Evolutionary conservation across 73 alveolate species (phyloP), one percentile per base, ranked within the genome.

Genomic region (Symbiodinium pilosum): DNA sequence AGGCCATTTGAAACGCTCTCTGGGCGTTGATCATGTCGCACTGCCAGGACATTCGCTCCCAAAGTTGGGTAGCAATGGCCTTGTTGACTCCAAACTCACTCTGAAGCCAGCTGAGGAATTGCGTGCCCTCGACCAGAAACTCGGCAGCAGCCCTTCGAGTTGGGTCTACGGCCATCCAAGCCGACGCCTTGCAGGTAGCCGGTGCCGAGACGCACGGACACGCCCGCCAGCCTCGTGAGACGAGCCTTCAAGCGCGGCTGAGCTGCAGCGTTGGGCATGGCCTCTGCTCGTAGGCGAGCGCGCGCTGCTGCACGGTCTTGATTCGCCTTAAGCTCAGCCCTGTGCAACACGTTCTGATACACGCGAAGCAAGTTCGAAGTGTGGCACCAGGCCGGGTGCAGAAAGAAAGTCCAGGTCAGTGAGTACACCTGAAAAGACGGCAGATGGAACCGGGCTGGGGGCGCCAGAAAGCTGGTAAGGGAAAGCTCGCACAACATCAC

Each of bases 171-270:
- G 59, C 7, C 88, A 81, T 81, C 18, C 52, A 83, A 38, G 11
- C 93, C 93, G 52, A 86, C 59, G 51, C 93, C 93, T 38, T 86
- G 83, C 77, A 86, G 38, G 16, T 81, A 86, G 39, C 93, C 93
- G 14, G 93, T 86, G 51, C 93, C 93, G 30, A 86, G 83, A 2
- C 93, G 93, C 5, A 84, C 26, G 24, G 75, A 16, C 26, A 83
- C 32, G 3, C 14, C 26, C 32, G 28, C 38, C 64, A 41, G 64
- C 64, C 41, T 83, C 38, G 9, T 39, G 68, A 83, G 38, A 18
- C 91, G 91, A 38, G 6, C 64, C 38, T 83, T 83, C 42, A 83
- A 52, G 64, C 39, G 54, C 43, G 56, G 64, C 64, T 83, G 91
- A 20, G 54, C 91, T 9, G 11, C 39, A 4, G 32, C 40, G 30